These are phyloP conservation scores for Diplocarpon mali DNA, from an alignment of 2,329 filamentous ascomycete genomes.

Conservation along the genomic window DNA sequence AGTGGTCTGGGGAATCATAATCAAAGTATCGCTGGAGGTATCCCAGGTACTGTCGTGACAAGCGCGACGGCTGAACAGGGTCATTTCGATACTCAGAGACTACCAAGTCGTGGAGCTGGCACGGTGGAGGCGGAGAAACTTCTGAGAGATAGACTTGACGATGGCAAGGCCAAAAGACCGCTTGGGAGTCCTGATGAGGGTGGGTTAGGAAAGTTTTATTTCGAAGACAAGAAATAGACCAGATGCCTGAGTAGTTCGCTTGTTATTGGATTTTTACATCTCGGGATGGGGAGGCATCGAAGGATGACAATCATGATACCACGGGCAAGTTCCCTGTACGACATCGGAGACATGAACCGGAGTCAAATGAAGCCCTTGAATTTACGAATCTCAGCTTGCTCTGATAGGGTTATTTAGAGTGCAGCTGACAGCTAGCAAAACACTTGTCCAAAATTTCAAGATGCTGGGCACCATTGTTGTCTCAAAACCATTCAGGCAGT, in stretches of 20 bases:
- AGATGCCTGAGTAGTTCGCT: not conserved
- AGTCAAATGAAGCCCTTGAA: no score
- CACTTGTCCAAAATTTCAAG: no score
- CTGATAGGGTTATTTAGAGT: no score
- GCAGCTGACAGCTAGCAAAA: no score
- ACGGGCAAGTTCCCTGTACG: not conserved
- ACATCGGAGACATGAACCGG: not conserved
- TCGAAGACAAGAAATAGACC: slow-evolving; percentile 37
- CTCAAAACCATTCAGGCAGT: no score
- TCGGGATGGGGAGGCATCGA: not conserved
- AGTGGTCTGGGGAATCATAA: slow-evolving; percentile 17
- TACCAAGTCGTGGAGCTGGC: slow-evolving; percentile 11
- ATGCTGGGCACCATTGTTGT: no score
- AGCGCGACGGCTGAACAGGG: slow-evolving; percentile 11
- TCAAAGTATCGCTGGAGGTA: slow-evolving; percentile 12
- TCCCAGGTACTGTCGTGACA: no score
- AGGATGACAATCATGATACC: not conserved
- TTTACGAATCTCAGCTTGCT: no score
- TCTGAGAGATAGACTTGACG: slow-evolving; percentile 47
- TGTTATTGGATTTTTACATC: not conserved
- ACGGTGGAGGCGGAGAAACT: slow-evolving; percentile 53
- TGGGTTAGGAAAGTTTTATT: slow-evolving; percentile 47
- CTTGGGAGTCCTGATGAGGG: slow-evolving; percentile 34
- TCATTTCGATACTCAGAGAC: slow-evolving; percentile 47
- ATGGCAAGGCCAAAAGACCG: slow-evolving; percentile 32